These are phyloP conservation scores for Curvularia eragrostidis DNA, from an alignment of 2,329 filamentous ascomycete genomes.

Conservation along the genomic window DNA sequence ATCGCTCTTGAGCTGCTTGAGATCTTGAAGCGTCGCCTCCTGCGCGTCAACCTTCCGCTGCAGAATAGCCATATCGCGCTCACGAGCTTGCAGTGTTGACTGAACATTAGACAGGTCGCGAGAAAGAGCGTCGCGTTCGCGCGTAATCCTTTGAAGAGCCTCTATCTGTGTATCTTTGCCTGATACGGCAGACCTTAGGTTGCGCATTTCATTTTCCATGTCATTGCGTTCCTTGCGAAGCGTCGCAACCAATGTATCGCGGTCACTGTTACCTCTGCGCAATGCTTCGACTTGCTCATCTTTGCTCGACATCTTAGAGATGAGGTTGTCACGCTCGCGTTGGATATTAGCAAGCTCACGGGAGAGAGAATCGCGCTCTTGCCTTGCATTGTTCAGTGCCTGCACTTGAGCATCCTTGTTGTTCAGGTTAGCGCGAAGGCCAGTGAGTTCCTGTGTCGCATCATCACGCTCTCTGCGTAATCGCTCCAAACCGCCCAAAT, in stretches of 20 bases:
- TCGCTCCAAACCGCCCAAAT: slow-evolving; percentile 36
- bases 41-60: slow-evolving; percentile 45
- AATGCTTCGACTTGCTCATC: slow-evolving; percentile 42
- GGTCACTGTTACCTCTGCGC: slow-evolving; percentile 38
- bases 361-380: slow-evolving; percentile 38
- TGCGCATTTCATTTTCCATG: slow-evolving; percentile 33
- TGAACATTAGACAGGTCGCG: slow-evolving; percentile 42
- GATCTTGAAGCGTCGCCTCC: slow-evolving; percentile 37
- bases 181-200: slow-evolving; percentile 36
- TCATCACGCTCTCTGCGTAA: slow-evolving; percentile 43
- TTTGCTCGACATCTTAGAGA: slow-evolving; percentile 36
- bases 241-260: slow-evolving; percentile 37
- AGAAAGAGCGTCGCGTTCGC: slow-evolving; percentile 42
- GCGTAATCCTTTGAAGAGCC: slow-evolving; percentile 44
- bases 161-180: slow-evolving; percentile 46
- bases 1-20: slow-evolving; percentile 38
- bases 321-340: slow-evolving; percentile 40
- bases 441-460: slow-evolving; percentile 41
- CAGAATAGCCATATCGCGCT: slow-evolving; percentile 39
- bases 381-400: slow-evolving; percentile 38
- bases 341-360: slow-evolving; percentile 41
- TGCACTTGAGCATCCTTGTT: slow-evolving; percentile 41
- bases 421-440: slow-evolving; percentile 38
- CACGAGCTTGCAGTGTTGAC: slow-evolving; percentile 40
- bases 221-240: slow-evolving; percentile 39